Evolutionary conservation across 2,329 filamentous ascomycete species (phyloP), one percentile per base, ranked within the genome.

Genomic region (Hypoxylon sp.): DNA sequence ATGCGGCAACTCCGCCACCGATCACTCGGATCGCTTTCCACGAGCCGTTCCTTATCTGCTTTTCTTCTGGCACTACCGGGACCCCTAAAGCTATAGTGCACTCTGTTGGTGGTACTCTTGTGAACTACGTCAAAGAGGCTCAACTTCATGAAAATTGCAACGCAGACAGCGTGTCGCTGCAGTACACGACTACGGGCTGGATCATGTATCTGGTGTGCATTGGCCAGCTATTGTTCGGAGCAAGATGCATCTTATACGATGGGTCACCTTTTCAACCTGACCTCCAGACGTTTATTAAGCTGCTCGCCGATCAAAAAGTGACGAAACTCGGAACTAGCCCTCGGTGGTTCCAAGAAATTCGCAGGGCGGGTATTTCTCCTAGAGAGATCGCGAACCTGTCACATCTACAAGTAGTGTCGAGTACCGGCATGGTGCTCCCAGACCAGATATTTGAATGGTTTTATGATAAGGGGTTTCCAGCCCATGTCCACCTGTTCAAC

Each of bases 21-120:
- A 86, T 91, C 51, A 78, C 80, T 27, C 78, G 84, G 27, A 73
- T 90, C 4, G 78, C 71, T 0, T 94, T 92, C 67, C 77, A 85
- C 19, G 88, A 93, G 57, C 90, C 91, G 0, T 87, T 90, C 69
- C 72, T 93, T 23, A 80, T 95, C 25, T 89, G 87, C 51, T 95
- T 91, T 57, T 89, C 87, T 0, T 89, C 86, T 1, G 90, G 90
- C 2, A 95, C 90, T 5, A 95, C 91, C 0, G 90, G 91, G 3
- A 83, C 82, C 13, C 91, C 91, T 8, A 95, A 95, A 66, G 91
- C 89, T 51, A 94, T 95, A 57, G 89, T 93, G 2, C 91, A 96
- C 68, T 86, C 84, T 1, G 80, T 83, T 1, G 88, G 88, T 3
- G 86, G 87, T 0, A 72, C 82, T 1, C 69, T 89, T 20, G 56